Evolutionary conservation across 169 alveolate genomes (phyloP).

Genomic region (Plasmodium adleri): DNA sequence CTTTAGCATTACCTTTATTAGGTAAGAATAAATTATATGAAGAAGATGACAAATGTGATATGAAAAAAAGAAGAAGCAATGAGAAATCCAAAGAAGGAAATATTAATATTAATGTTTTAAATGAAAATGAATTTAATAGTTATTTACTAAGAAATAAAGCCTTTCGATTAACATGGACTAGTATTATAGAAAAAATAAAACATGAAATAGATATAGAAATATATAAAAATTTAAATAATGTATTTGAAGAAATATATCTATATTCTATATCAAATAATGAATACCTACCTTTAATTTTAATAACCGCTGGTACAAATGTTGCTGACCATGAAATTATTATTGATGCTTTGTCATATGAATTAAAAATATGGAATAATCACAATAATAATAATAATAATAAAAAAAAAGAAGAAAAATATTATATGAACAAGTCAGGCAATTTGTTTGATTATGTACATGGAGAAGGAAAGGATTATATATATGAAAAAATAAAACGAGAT

Average conservation of each 20-base stretch:
- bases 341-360: conserved; percentile 48
- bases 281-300: conserved; percentile 41
- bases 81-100: not conserved
- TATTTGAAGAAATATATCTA: conserved; percentile 49
- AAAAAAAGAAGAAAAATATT: not conserved
- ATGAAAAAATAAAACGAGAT: too few relatives aligned
- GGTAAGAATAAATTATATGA: conserved; percentile 9
- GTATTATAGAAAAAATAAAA: conserved; percentile 31
- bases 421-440: too few relatives aligned
- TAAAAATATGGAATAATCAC: conserved; percentile 31
- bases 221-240: conserved; percentile 51
- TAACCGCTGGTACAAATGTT: conserved; percentile 71
- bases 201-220: conserved; percentile 63
- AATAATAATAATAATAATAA: not conserved
- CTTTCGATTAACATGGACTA: conserved; percentile 57
- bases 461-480: too few relatives aligned
- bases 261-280: conserved; percentile 44
- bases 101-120: conserved; percentile 20
- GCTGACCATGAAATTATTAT: conserved; percentile 64
- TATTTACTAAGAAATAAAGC: conserved; percentile 55
- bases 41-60: not conserved
- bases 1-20: conserved; percentile 42
- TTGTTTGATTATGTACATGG: too few relatives aligned
- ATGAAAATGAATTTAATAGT: conserved; percentile 54
- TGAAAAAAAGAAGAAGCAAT: not conserved